These are phyloP conservation scores for Gastrolobium bilobum DNA, from an alignment of 306 rosid species.

Conservation along the genomic window DNA sequence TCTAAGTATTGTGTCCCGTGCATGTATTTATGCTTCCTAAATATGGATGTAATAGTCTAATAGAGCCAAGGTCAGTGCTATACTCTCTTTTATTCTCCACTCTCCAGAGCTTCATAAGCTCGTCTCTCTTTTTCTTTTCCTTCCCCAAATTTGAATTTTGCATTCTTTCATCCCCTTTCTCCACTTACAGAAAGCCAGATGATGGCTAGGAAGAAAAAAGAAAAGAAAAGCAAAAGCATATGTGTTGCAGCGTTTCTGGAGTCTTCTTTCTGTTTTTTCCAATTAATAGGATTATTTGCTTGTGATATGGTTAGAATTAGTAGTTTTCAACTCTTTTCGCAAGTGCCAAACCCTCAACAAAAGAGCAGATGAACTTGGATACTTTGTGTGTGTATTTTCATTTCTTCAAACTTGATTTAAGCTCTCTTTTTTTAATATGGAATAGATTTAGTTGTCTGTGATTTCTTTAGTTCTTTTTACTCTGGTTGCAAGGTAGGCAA, in stretches of 20 bases:
- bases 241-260: neutral
- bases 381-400: conserved; percentile 1
- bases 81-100: neutral
- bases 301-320: neutral
- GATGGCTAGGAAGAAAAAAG: neutral
- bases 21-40: neutral
- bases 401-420: neutral
- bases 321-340: neutral
- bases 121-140: neutral
- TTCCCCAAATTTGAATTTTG: neutral
- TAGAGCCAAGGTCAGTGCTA: neutral
- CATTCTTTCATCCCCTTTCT: neutral
- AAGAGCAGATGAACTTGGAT: conserved; percentile 6
- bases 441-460: neutral
- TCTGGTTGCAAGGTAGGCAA: conserved; percentile 21
- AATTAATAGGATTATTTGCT: conserved; percentile 9
- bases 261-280: neutral
- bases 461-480: neutral
- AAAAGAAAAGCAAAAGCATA: neutral
- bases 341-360: neutral
- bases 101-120: neutral
- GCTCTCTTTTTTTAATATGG: neutral
- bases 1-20: neutral
- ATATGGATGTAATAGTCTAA: conserved; percentile 20
- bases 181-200: neutral